Evolutionary conservation across 2,329 filamentous ascomycete species (phyloP).

Genomic region (Fusarium austroafricanum): DNA sequence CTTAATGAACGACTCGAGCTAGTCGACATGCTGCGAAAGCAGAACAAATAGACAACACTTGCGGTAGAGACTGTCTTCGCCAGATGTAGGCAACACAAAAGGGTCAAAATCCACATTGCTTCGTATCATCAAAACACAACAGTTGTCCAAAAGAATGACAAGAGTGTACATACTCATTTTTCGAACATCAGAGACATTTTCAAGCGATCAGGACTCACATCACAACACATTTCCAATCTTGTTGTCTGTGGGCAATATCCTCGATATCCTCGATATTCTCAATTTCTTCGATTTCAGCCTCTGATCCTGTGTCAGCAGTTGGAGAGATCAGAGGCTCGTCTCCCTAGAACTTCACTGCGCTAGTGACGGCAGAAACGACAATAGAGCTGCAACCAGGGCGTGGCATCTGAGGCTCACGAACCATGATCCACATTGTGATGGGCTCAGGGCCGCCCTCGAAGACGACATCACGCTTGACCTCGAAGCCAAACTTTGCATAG

Average conservation of each 20-base stretch:
- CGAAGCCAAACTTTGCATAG: constrained; percentile 82
- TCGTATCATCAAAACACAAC: constrained; percentile 2
- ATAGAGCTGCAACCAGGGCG: constrained; percentile 44
- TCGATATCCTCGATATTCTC: constrained; percentile 3
- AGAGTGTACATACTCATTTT: constrained; percentile 1
- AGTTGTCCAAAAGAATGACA: constrained; percentile 16
- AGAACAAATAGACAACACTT: constrained; percentile 26
- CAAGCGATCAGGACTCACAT: constrained; percentile 27
- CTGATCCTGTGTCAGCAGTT: constrained; percentile 26
- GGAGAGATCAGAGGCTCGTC: constrained; percentile 34
- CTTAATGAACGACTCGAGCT: constrained; percentile 46
- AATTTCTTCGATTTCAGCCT: constrained; percentile 28
- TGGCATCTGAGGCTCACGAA: constrained; percentile 71
- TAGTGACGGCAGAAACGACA: constrained; percentile 37
- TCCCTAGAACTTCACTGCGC: constrained; percentile 43
- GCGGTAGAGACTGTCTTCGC: constrained; percentile 39
- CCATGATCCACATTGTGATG: constrained; percentile 82
- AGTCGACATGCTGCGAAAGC: constrained; percentile 25
- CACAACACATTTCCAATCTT: constrained; percentile 24
- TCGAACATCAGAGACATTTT: neutral
- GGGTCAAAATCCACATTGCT: constrained; percentile 7
- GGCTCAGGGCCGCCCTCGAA: constrained; percentile 68
- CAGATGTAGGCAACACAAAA: constrained; percentile 6
- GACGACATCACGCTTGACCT: constrained; percentile 70
- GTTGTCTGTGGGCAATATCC: neutral